These are phyloP conservation scores for Gossypium raimondii DNA, from an alignment of 345 rosid species.

Conservation along the genomic window DNA sequence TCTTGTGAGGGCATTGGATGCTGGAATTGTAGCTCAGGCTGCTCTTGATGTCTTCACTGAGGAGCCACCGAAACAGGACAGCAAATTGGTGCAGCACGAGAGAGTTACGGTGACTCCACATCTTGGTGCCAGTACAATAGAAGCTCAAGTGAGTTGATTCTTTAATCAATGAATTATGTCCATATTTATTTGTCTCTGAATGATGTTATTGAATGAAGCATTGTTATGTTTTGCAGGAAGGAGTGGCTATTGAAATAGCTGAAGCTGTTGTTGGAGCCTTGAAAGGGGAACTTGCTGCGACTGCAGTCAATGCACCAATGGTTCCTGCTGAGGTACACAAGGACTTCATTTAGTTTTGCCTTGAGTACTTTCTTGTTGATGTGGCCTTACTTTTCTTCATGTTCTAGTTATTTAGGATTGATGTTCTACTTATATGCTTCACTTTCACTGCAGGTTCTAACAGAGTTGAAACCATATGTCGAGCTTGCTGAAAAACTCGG, in stretches of 20 bases:
- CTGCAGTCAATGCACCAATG: slow-evolving; percentile 94
- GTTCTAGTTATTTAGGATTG: neutral
- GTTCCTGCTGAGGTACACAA: slow-evolving; percentile 40
- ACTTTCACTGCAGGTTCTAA: slow-evolving; percentile 15
- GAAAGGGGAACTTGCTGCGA: slow-evolving; percentile 46
- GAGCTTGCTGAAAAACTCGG: neutral
- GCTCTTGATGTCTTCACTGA: slow-evolving; percentile 80
- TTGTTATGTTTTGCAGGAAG: slow-evolving; percentile 48
- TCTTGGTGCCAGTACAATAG: slow-evolving; percentile 89
- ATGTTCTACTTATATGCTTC: neutral
- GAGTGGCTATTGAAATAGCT: slow-evolving; percentile 32
- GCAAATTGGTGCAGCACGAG: slow-evolving; percentile 71
- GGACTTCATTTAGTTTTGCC: neutral
- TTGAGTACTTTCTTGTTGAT: neutral
- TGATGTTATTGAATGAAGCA: neutral
- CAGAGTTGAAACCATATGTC: neutral
- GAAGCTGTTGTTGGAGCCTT: slow-evolving; percentile 1
- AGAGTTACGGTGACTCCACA: slow-evolving; percentile 78
- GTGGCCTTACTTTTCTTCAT: neutral
- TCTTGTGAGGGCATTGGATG: slow-evolving; percentile 69
- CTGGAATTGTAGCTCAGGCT: slow-evolving; percentile 90
- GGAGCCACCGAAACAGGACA: slow-evolving; percentile 71
- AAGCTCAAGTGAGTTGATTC: slow-evolving; percentile 60
- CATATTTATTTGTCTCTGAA: neutral
- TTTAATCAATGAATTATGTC: neutral